Evolutionary conservation across 805 yeast species (phyloP), one percentile per base, ranked within the genome.

Genomic region (Cyberlindnera samutprakarnensis): DNA sequence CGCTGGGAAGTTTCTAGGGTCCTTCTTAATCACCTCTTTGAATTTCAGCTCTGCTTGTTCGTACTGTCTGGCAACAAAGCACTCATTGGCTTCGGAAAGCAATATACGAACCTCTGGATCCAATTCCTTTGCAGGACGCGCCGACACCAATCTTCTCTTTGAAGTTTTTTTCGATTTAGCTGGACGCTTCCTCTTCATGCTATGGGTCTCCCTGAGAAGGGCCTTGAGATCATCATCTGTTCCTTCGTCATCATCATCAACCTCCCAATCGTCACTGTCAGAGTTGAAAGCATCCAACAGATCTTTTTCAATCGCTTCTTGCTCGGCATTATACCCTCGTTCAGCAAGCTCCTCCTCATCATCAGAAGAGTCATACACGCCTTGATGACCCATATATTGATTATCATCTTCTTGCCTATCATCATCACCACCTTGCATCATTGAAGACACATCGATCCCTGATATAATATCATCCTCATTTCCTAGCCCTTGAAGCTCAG

Each of bases 1-100:
- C 0, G 96, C 96, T 27, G 82, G 75, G 53, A 74, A 79, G 51
- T 83, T 81, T 42, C 72, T 72, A 11, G 84, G 78, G 49, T 87
- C 95, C 33, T 76, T 65, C 44, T 78, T 75, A 38, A 90, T 77
- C 10, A 86, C 94, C 39, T 74, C 84, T 43, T 65, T 60, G 55
- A 70, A 88, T 30, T 68, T 51, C 31, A 69, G 58, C 43, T 72
- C 68, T 0, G 94, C 90, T 1, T 59, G 64, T 19, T 67, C 71
- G 14, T 71, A 65, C 45, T 81, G 79, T 30, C 68, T 68, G 19
- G 69, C 51, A 2, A 82, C 94, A 62, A 78, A 87, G 0, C 86
- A 83, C 44, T 78, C 87, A 47, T 85, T 82, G 1, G 94, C 96
- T 42, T 67, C 66, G 8, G 90, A 76, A 15, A 85, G 54, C 33